Evolutionary conservation across 1,284 basidiomycete genomes (phyloP).

Genomic region (Amylostereum areolatum): DNA sequence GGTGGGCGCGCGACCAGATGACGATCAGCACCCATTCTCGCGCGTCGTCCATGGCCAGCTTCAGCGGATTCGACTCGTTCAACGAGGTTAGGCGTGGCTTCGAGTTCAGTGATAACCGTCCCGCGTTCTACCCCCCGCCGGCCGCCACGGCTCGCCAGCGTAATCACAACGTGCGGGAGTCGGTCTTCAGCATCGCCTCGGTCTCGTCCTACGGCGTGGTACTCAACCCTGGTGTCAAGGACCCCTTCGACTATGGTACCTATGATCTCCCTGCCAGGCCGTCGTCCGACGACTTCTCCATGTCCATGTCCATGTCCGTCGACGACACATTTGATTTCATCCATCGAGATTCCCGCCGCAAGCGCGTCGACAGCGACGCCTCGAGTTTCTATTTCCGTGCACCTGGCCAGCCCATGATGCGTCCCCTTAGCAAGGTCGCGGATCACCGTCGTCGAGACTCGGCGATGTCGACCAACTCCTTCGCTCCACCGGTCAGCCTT

Average conservation of each 20-base stretch:
- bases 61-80: slow-evolving; percentile 66
- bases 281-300: slow-evolving; percentile 49
- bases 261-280: slow-evolving; percentile 46
- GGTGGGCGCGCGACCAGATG: too few species aligned
- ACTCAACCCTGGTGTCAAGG: slow-evolving; percentile 53
- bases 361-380: slow-evolving; percentile 66
- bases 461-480: slow-evolving; percentile 39
- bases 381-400: slow-evolving; percentile 70
- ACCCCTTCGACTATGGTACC: slow-evolving; percentile 72
- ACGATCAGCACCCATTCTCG: slow-evolving; percentile 35
- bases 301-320: slow-evolving; percentile 51
- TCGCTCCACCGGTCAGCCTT: slow-evolving; percentile 62
- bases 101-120: slow-evolving; percentile 57
- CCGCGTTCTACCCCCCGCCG: slow-evolving; percentile 58
- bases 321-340: slow-evolving; percentile 73
- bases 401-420: slow-evolving; percentile 19
- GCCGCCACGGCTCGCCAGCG: slow-evolving; percentile 25
- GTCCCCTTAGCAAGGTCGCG: slow-evolving; percentile 25
- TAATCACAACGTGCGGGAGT: slow-evolving; percentile 48
- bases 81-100: slow-evolving; percentile 69
- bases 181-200: slow-evolving; percentile 71
- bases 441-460: slow-evolving; percentile 45
- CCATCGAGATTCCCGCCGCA: slow-evolving; percentile 33
- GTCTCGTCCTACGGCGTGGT: slow-evolving; percentile 76
- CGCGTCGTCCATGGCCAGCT: slow-evolving; percentile 52